Evolutionary conservation across 305 asterid species (phyloP).

Genomic region (Rubia tinctorum): DNA sequence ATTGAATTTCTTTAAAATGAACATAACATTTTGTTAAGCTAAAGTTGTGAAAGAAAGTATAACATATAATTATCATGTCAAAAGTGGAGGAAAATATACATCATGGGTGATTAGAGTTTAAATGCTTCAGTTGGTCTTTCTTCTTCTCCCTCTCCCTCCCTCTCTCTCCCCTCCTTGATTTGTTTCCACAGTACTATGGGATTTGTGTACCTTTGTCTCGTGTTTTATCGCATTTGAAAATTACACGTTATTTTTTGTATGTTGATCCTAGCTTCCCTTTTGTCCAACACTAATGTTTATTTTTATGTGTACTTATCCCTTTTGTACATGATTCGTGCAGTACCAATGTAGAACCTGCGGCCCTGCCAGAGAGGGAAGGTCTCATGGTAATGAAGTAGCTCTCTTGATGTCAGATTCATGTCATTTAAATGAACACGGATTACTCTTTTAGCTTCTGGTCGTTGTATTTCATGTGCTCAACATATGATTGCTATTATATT

Average conservation of each 20-base stretch:
- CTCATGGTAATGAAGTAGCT: slow-evolving; percentile 12
- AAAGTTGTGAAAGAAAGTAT: no score
- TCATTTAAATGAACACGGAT: slow-evolving; percentile 25
- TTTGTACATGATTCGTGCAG: slow-evolving; percentile 11
- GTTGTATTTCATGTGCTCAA: slow-evolving; percentile 7
- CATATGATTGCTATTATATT: background rate
- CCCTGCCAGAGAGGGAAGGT: slow-evolving; percentile 6
- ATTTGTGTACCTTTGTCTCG: no score
- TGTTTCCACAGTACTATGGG: no score
- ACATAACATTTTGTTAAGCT: no score
- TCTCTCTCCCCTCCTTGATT: no score
- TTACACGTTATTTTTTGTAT: background rate
- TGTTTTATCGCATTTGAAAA: background rate
- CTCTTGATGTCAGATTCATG: slow-evolving; percentile 22
- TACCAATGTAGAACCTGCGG: slow-evolving; percentile 12
- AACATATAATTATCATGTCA: no score
- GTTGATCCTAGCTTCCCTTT: background rate
- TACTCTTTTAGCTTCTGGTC: slow-evolving; percentile 5
- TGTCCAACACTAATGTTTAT: background rate
- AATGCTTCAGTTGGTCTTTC: no score
- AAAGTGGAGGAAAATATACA: no score
- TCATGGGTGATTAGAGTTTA: no score
- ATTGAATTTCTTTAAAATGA: no score
- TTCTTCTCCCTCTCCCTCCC: no score
- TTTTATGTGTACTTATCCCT: background rate